These are phyloP conservation scores for Russula brevipes DNA, from an alignment of 768 basidiomycete genomes.

Conservation along the genomic window DNA sequence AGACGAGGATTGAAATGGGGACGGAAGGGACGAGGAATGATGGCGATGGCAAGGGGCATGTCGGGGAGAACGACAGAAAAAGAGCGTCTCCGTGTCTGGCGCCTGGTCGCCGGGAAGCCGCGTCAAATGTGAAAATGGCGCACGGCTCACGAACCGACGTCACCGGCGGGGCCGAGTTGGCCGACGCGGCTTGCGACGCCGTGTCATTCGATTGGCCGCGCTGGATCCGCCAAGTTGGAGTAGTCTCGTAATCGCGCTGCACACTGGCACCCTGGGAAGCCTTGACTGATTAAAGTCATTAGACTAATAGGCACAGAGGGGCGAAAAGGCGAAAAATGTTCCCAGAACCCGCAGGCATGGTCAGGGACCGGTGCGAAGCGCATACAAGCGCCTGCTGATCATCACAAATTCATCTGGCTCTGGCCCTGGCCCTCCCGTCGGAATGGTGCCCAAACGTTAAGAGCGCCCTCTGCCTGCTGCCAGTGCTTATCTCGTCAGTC, in stretches of 20 bases:
- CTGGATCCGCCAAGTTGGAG: not conserved
- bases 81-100: too few species aligned
- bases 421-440: not conserved
- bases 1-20: not conserved
- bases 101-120: constrained; percentile 1
- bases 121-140: not conserved
- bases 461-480: not conserved
- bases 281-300: not conserved
- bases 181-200: not conserved
- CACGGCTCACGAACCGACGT: not conserved
- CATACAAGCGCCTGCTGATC: not conserved
- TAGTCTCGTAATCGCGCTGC: not conserved
- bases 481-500: constrained; percentile 8
- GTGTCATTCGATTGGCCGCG: too few species aligned
- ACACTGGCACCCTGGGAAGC: not conserved
- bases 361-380: not conserved
- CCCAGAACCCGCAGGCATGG: not conserved
- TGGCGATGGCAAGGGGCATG: not conserved
- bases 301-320: not conserved
- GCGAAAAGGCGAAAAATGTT: not conserved
- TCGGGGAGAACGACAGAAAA: too few species aligned
- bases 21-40: not conserved
- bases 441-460: constrained; percentile 7
- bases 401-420: constrained; percentile 12
- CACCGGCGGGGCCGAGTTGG: not conserved